Evolutionary conservation across 768 basidiomycete genomes (phyloP), one percentile per base, ranked within the genome.

Genomic region (Gloeostereum incarnatum): DNA sequence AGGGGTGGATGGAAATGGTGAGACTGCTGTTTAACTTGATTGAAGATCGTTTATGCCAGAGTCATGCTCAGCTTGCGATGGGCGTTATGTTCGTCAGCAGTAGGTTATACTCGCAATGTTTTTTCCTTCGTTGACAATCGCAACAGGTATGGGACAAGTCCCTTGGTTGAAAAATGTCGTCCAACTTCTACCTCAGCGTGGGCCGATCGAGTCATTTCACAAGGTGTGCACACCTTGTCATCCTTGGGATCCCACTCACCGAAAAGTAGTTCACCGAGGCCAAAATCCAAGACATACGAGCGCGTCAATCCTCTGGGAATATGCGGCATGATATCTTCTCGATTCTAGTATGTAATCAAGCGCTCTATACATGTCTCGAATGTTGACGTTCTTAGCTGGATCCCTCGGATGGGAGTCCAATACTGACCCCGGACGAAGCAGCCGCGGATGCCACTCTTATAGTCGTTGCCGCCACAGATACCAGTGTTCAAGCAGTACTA

Each of bases 1-100:
- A 53, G 27, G 52, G 48, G 5, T 53, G 53, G 53, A 43, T 49
- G 45, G 46, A 55, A 42, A 32, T 49, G 35, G 49, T 49, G 13
- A 44, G 46, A 3, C 2, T 23, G n/a, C 7, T 27, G 11, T 9
- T 19, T 23, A 2, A 10, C 11, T 18, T 10, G 6, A 6, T 14
- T 20, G 26, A 8, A 29, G 26, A 29, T 29, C 26, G 8, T 31
- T 13, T 16, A 4, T 35, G 8, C 8, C 22, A 8, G 14, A 31
- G 11, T 7, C 18, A 25, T 11, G 33, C 9, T 11, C 38, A 51
- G 45, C 27, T 55, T n/a, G 40, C 45, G 19, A 50, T 46, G 32
- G 48, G 53, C 2, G 45, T 41, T 6, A 36, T 44, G 17, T 46
- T 50, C 25, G 48, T 53, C 21, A 42, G 42, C 2, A 36, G 53